phyloP scores from a whole-genome alignment of 305 asterid species.

The Striga hermonthica region DNA sequence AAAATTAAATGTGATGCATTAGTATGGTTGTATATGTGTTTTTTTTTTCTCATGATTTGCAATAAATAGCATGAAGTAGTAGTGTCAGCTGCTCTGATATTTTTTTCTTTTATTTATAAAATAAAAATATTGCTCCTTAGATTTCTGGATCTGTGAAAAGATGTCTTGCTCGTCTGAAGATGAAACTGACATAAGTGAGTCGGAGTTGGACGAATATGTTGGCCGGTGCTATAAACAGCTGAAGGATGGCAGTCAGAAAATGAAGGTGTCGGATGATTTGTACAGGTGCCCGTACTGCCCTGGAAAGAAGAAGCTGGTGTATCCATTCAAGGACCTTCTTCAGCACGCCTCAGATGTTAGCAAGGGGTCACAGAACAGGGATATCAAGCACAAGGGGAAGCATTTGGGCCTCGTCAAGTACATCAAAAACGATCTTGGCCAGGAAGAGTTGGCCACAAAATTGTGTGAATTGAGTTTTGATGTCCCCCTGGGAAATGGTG shows the following conservation, averaged over 20 bases:
- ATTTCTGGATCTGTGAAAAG: conserved; percentile 6
- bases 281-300: conserved; percentile 39
- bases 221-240: conserved; percentile 35
- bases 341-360: conserved; percentile 38
- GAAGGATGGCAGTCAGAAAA: conserved; percentile 30
- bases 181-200: conserved; percentile 40
- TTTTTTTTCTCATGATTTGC: no score
- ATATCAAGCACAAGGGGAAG: conserved; percentile 29
- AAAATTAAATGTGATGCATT: no score
- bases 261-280: conserved; percentile 29
- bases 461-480: conserved; percentile 34
- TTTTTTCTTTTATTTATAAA: no score
- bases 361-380: conserved; percentile 5
- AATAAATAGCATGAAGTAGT: no score
- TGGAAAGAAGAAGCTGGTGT: conserved; percentile 25
- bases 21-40: no score
- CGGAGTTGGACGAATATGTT: conserved; percentile 38
- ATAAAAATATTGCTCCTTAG: not conserved
- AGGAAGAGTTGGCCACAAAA: conserved; percentile 34
- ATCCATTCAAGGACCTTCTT: conserved; percentile 32
- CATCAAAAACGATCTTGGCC: conserved; percentile 39
- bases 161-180: conserved; percentile 33
- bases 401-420: conserved; percentile 43
- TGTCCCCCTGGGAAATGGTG: conserved; percentile 24
- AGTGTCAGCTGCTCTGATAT: no score